A percentile compares a stretch with the other conserved stretches of the same genome.
These are phyloP conservation scores for Isoetes engelmannii DNA, from an alignment of 83 land plant genomes.

Conservation along the genomic window DNA sequence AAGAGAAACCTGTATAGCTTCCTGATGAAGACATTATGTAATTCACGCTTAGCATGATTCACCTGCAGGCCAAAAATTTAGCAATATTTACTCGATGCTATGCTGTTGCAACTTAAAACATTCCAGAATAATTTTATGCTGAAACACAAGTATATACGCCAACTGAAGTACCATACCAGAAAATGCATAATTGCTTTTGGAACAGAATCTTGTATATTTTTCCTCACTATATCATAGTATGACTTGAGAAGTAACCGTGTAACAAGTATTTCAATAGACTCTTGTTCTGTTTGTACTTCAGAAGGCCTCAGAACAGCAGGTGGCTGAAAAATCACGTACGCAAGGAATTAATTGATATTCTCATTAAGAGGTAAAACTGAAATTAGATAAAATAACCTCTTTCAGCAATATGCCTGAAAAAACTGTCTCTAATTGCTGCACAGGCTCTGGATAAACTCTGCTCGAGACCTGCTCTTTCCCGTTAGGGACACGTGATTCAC, in stretches of 20 bases:
- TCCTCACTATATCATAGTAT: conserved; percentile 93
- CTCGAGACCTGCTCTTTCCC: conserved; percentile 20
- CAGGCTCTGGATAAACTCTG: conserved; percentile 38
- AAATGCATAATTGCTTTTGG: conserved; percentile 99
- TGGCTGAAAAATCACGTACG: conserved; percentile 39
- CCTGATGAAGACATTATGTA: conserved; percentile 32
- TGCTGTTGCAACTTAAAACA: not conserved
- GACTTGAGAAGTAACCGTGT: conserved; percentile 74
- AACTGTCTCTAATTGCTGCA: conserved; percentile 41
- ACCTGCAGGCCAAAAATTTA: conserved; percentile 18
- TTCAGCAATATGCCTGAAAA: conserved; percentile 59
- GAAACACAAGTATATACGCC: not conserved
- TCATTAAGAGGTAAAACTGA: not conserved
- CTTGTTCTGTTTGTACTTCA: conserved; percentile 68
- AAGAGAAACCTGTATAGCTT: conserved; percentile 35
- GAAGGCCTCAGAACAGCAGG: conserved; percentile 58
- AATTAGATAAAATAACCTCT: conserved; percentile 43
- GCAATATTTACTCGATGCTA: not conserved
- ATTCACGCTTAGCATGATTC: conserved; percentile 33
- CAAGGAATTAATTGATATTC: not conserved
- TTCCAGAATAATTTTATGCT: not conserved
- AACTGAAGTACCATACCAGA: conserved; percentile 47
- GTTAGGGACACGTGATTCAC: conserved; percentile 19
- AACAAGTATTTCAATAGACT: conserved; percentile 60
- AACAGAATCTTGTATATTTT: conserved; percentile 77